Conservation (phyloP, 106 monocot species). For the Dendrobium catenatum region DNA sequence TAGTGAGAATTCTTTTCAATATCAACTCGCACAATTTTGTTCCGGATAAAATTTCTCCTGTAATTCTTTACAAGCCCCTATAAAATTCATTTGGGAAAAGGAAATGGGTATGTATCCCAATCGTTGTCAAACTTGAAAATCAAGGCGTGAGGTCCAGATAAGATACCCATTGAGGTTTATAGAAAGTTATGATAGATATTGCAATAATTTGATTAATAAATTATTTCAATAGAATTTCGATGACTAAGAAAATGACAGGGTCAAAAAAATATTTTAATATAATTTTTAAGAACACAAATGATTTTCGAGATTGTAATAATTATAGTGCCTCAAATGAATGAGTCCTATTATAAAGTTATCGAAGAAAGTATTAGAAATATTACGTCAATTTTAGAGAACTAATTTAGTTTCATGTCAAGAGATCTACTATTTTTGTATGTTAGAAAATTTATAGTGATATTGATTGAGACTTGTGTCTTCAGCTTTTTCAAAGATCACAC, state of each 20-base stretch:
- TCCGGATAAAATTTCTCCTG: neutral
- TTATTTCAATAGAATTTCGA: neutral
- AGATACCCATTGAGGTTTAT: neutral
- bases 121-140: neutral
- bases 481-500: neutral
- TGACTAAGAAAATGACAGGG: neutral
- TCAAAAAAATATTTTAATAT: neutral
- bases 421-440: neutral
- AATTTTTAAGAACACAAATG: neutral
- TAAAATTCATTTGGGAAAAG: neutral
- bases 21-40: neutral
- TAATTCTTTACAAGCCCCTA: neutral
- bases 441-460: neutral
- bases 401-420: neutral
- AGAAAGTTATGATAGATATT: neutral
- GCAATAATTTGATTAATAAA: neutral
- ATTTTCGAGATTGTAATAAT: neutral
- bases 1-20: neutral
- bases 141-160: neutral
- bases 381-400: neutral
- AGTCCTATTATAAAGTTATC: neutral
- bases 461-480: neutral
- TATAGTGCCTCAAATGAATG: neutral
- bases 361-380: neutral
- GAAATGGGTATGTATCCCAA: neutral